A percentile compares a stretch with the other conserved stretches of the same genome.
Evolutionary conservation across 306 rosid genomes (phyloP).

Genomic region (Casuarina cunninghamiana): DNA sequence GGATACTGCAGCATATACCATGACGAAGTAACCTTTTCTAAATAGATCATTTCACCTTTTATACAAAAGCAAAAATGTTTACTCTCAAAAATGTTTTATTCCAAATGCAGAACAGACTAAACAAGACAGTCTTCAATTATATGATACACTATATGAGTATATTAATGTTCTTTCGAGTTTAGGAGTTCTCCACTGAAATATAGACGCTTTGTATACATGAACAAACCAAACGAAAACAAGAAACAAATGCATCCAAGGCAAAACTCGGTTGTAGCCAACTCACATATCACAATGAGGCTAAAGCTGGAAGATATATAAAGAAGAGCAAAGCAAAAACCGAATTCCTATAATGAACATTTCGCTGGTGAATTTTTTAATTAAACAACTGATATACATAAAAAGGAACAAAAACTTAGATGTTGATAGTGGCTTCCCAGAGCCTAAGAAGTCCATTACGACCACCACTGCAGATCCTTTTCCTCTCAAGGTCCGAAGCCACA

Average conservation of each 20-base stretch:
- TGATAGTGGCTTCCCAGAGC: constrained; percentile 98
- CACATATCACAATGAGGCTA: neutral
- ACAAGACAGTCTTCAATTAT: neutral
- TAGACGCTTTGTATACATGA: neutral
- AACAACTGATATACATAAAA: constrained; percentile 16
- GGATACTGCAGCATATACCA: too few species aligned
- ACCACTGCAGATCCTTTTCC: constrained; percentile 97
- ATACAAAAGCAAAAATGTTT: too few species aligned
- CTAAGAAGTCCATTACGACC: constrained; percentile 92
- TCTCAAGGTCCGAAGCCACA: constrained; percentile 82
- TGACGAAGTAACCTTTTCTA: too few species aligned
- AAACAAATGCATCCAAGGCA: neutral
- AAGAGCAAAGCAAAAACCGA: neutral
- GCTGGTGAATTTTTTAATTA: neutral
- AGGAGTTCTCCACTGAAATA: constrained; percentile 31
- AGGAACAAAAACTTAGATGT: constrained; percentile 48
- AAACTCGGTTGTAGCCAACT: neutral
- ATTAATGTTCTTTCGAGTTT: constrained; percentile 7
- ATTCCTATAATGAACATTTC: neutral
- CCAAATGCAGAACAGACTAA: neutral
- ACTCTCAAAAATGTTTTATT: too few species aligned
- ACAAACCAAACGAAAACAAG: neutral
- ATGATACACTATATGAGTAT: neutral
- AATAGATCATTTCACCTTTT: too few species aligned
- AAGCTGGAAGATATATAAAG: neutral